Base-by-base conservation (phyloP, 2,329 filamentous ascomycete genomes). In the Hirsutella rhossiliensis region DNA sequence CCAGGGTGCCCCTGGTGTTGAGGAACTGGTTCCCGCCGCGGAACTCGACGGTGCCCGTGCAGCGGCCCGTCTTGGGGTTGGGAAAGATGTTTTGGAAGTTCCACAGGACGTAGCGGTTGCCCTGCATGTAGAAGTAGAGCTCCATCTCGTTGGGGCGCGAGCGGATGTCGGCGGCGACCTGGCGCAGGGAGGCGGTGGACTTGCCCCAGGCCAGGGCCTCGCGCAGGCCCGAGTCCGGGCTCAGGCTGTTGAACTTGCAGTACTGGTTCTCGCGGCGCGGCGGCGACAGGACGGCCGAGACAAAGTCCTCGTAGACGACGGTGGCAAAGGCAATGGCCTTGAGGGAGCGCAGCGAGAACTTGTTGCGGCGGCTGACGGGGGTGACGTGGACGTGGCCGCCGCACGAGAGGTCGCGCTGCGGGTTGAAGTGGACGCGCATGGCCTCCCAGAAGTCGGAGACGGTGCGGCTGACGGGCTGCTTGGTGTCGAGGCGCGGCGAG, bases 351-450 rank as follows among this genome's bases (percentile, higher is more conserved):
- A 66, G 52, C 11, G 56, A 58, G 53, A 66, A 66, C 46, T 56
- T 58, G 52, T 58, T 61, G 42, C 56, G 54, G 41, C 47, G 44
- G 29, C 52, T 57, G 36, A 62, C 50, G 28, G 61, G 61, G 19
- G 63, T 65, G 48, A 66, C 59, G 52, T 66, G 63, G 45, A 66
- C 61, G 50, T 66, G 63, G 40, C 62, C 62, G 45, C 63, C 62
- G 49, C 63, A 65, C 3, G 58, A 61, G 20, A 51, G 40, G 44
- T 63, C 59, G 29, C 54, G 51, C 46, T 62, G 59, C 18, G 61
- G 60, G 41, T 58, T 58, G 47, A 66, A 66, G 52, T 65, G 60
- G n/a, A 64, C 62, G 42, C 56, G 56, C 62, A 65, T 63, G 47
- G 62, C 62, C 51, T 64, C 59, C 63, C 63, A 66, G 53, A 66